A percentile compares a stretch with the other conserved stretches of the same genome.
These are phyloP conservation scores for Luzula sylvatica DNA, from an alignment of 176 grass and related monocot genomes.

Conservation along the genomic window DNA sequence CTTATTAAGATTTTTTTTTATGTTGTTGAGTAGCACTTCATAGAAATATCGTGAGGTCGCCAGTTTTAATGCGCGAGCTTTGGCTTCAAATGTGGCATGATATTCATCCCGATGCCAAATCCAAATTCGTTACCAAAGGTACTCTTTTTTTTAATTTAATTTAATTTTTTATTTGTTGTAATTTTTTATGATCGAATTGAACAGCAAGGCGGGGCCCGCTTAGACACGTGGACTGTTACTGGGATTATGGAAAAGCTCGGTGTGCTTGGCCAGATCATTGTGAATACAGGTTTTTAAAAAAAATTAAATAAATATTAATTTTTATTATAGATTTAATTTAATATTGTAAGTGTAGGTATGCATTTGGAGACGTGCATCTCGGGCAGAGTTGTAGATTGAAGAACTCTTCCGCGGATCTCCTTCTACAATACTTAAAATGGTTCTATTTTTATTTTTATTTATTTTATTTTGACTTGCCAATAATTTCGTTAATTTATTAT, in stretches of 20 bases:
- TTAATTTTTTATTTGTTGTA: not conserved
- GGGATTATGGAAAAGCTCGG: conserved; percentile 97
- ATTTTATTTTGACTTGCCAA: not conserved
- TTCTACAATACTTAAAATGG: conserved; percentile 59
- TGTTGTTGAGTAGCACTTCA: conserved; percentile 46
- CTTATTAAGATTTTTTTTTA: too few relatives aligned
- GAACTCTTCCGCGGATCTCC: conserved; percentile 56
- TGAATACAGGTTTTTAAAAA: conserved; percentile 72
- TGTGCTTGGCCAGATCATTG: conserved; percentile 84
- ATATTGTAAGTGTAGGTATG: conserved; percentile 42
- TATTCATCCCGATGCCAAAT: conserved; percentile 65
- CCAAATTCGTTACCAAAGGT: conserved; percentile 90
- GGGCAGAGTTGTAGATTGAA: conserved; percentile 88
- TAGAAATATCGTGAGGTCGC: conserved; percentile 83
- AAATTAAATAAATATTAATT: not conserved
- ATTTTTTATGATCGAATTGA: not conserved
- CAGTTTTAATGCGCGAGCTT: conserved; percentile 84
- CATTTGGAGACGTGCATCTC: conserved; percentile 85
- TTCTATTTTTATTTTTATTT: conserved; percentile 12
- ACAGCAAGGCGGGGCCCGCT: conserved; percentile 65
- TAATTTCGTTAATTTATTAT: not conserved
- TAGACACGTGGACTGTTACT: conserved; percentile 78
- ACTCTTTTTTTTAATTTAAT: conserved; percentile 9
- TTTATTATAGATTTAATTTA: not conserved
- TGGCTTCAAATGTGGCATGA: conserved; percentile 99